Base-by-base conservation (phyloP, 805 yeast species). In the Yamadazyma phyllophila region DNA sequence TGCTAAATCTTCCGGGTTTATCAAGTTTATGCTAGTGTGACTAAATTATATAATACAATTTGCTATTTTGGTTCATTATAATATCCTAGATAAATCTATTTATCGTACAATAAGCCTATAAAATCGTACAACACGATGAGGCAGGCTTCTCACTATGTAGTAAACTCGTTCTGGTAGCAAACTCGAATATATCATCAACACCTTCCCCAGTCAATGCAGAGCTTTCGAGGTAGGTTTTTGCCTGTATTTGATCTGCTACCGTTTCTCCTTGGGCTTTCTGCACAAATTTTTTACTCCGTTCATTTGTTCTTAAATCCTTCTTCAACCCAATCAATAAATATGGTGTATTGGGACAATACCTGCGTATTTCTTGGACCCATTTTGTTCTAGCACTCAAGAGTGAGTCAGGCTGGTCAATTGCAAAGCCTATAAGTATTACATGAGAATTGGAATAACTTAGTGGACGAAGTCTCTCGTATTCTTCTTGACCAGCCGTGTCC, bases 401-500 rank as follows among this genome's bases (percentile, higher is more conserved):
- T 0, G 96, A 87, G 55, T 91, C 97, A 1, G 88, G 90, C 24
- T 81, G 82, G 61, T 91, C 88, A 14, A 90, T 71, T 0, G 97
- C 88, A 67, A 87, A 91, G 0, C 92, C 97, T 44, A 90, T 84
- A 44, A 90, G 68, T 43, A 91, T 84, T 45, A 88, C 86, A 63
- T 91, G 87, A 2, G 97, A 95, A 56, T 88, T 85, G 9, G 91
- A 80, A 59, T 91, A 91, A 16, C 96, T 85, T 52, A 91, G 70
- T 0, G 97, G 97, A 50, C 97, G 78, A 47, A 91, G 70, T 48
- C 97, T 71, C 61, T 90, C 97, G 61, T 90, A 90, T 65, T 90
- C 97, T 68, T 90, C 97, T 66, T 90, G 97, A 2, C 97, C 97
- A 2, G 97, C 97, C 1, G 97, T 90, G 62, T 90, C 97, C 97